Base-by-base conservation (phyloP, 176 grass and related monocot species). In the Carex kokanica region DNA sequence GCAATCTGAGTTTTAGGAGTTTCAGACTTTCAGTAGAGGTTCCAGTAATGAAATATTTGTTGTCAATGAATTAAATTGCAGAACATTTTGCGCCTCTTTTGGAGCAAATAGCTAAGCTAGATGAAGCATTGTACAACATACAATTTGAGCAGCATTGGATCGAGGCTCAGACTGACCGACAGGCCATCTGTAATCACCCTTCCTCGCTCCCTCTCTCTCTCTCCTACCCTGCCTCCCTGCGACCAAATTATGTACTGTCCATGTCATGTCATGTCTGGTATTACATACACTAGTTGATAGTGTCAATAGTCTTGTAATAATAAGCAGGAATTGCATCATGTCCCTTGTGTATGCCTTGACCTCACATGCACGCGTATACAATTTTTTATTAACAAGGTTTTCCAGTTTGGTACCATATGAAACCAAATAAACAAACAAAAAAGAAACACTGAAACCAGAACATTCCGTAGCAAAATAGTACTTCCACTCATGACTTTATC, bases 131-230 rank as follows among this genome's bases (percentile, higher is more conserved):
- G 41, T 99, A 91, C 72, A 99, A 89, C 77, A 93, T 95, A 85
- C 93, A 95, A 80, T 99, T 95, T 32, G 96, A 99, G 86, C 96
- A 99, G 61, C 96, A 99, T 54, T 95, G 96, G 96, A 70, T 93
- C 31, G 88, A 92, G 64, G 93, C 93, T 73, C 96, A 99, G 83
- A 99, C 96, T 2, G 96, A 99, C 61, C 93, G 91, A 16, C 93
- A 99, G 93, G 96, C 96, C 27, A 83, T 99, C 83, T 79, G 93
- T 93, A 92, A 60, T 64, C 45, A 1, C 9, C 68, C 67, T 15
- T 64, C 5, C 62, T 3, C 25, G 0, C 40, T 20, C 21, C 2
- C 51, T 11, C n/a, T 5, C 2, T 15, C 31, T 24, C 51, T 43
- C 55, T 63, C 18, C 60, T 62, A 43, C 8, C 41, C 1, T 43